A percentile compares a stretch with the other conserved stretches of the same genome.
phyloP scores from a whole-genome alignment of 805 yeast genomes.

The Saccharomyces mikatae region DNA sequence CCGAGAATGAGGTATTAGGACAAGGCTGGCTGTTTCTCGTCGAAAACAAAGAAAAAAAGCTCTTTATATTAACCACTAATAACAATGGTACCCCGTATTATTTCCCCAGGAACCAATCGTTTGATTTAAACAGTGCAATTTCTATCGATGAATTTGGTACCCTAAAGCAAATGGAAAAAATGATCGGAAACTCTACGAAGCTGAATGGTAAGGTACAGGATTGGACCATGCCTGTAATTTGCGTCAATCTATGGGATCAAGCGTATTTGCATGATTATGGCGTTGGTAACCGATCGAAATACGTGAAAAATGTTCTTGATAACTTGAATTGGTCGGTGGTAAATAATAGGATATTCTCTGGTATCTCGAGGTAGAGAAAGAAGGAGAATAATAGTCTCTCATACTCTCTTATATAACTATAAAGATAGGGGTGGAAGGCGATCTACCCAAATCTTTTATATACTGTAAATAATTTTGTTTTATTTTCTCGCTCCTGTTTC shows the following conservation, averaged over 20 bases:
- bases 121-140: slow-evolving; percentile 71
- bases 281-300: slow-evolving; percentile 58
- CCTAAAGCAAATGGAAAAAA: slow-evolving; percentile 36
- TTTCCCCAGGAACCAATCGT: slow-evolving; percentile 57
- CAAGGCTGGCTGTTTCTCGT: slow-evolving; percentile 76
- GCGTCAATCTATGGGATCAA: slow-evolving; percentile 79
- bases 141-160: slow-evolving; percentile 45
- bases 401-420: slow-evolving; percentile 5
- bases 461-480: background rate
- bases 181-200: slow-evolving; percentile 25
- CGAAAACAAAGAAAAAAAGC: slow-evolving; percentile 53
- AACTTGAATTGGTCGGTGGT: slow-evolving; percentile 79
- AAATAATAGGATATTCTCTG: slow-evolving; percentile 35
- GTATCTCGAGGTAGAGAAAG: slow-evolving; percentile 1
- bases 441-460: background rate
- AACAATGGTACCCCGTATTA: slow-evolving; percentile 76
- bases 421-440: slow-evolving; percentile 1
- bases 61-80: slow-evolving; percentile 48
- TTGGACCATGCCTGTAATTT: slow-evolving; percentile 56
- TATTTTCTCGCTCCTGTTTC: slow-evolving; percentile 3
- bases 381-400: background rate
- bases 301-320: slow-evolving; percentile 67
- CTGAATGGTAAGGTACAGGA: slow-evolving; percentile 37
- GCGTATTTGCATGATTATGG: slow-evolving; percentile 87
- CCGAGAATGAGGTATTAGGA: slow-evolving; percentile 38